Percentiles rank a stretch among this genome's conserved stretches.
These are phyloP conservation scores for Saccharomycopsis amapae DNA, from an alignment of 805 yeast genomes.

Conservation along the genomic window DNA sequence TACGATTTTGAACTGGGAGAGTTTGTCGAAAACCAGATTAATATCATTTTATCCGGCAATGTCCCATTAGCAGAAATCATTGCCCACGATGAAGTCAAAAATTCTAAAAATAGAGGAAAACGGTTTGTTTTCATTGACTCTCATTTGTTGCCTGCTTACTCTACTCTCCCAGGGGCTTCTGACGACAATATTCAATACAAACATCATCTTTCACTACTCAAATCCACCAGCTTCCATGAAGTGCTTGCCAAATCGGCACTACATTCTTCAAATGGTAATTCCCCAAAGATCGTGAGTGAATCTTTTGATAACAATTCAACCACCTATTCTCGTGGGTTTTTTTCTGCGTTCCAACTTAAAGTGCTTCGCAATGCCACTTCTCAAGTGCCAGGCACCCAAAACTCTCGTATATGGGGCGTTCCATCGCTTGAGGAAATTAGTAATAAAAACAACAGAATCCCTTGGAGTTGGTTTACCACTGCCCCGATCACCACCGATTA, in stretches of 20 bases:
- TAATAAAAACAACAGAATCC: too few species aligned
- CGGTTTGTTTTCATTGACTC: constrained; percentile 38
- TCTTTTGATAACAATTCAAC: too few species aligned
- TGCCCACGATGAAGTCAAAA: constrained; percentile 16
- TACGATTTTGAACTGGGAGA: constrained; percentile 33
- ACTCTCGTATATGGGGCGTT: constrained; percentile 17
- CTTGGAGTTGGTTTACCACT: too few species aligned
- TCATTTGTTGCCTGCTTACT: not conserved
- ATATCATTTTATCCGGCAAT: constrained; percentile 60
- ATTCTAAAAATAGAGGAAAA: constrained; percentile 13
- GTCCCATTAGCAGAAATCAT: constrained; percentile 40
- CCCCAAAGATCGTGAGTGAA: too few species aligned
- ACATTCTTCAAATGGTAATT: not conserved
- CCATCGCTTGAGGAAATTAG: not conserved
- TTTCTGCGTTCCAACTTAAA: not conserved
- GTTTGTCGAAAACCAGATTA: constrained; percentile 45
- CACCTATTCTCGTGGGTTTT: not conserved
- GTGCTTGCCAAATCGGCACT: not conserved
- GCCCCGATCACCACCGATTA: not conserved
- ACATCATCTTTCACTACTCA: not conserved
- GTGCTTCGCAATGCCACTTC: not conserved
- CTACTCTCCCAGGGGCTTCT: too few species aligned
- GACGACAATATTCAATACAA: not conserved
- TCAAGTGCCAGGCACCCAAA: not conserved
- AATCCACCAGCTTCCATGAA: constrained; percentile 5